These are phyloP conservation scores for Lactarius indigo DNA, from an alignment of 768 basidiomycete species.

Conservation along the genomic window DNA sequence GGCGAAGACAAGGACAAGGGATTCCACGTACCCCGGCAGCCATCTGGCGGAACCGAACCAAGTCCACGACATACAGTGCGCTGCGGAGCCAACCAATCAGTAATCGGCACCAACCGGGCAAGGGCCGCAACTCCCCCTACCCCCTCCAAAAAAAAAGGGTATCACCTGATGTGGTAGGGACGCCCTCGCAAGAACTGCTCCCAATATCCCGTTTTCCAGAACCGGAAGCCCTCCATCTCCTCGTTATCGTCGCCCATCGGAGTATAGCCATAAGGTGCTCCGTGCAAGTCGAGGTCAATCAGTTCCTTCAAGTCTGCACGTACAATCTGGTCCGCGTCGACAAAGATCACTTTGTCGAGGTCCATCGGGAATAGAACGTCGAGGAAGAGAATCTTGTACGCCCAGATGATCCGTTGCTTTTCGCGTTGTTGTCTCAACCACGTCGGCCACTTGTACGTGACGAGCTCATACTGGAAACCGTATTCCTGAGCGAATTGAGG, in stretches of 20 bases:
- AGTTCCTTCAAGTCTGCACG: constrained; percentile 93
- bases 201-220: constrained; percentile 99
- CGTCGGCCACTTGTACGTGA: constrained; percentile 99
- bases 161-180: constrained; percentile 93
- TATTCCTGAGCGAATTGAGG: constrained; percentile 90
- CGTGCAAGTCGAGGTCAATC: constrained; percentile 88
- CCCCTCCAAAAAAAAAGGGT: too few relatives aligned
- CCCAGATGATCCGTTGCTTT: constrained; percentile 99
- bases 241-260: constrained; percentile 95
- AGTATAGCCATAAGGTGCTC: constrained; percentile 92
- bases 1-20: neutral
- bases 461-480: constrained; percentile 92
- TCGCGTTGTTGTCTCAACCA: constrained; percentile 97
- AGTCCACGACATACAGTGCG: constrained; percentile 93
- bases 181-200: constrained; percentile 76
- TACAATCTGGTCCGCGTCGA: constrained; percentile 97
- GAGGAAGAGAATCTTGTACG: constrained; percentile 98
- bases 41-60: constrained; percentile 86
- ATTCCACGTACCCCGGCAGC: constrained; percentile 52
- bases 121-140: too few relatives aligned
- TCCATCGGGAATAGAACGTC: constrained; percentile 99
- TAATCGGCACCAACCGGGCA: neutral
- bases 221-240: constrained; percentile 97
- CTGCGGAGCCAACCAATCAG: constrained; percentile 37
- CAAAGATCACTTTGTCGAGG: constrained; percentile 98